Base-by-base conservation (phyloP, 495 filamentous ascomycete genomes). In the Amniculicola lignicola region DNA sequence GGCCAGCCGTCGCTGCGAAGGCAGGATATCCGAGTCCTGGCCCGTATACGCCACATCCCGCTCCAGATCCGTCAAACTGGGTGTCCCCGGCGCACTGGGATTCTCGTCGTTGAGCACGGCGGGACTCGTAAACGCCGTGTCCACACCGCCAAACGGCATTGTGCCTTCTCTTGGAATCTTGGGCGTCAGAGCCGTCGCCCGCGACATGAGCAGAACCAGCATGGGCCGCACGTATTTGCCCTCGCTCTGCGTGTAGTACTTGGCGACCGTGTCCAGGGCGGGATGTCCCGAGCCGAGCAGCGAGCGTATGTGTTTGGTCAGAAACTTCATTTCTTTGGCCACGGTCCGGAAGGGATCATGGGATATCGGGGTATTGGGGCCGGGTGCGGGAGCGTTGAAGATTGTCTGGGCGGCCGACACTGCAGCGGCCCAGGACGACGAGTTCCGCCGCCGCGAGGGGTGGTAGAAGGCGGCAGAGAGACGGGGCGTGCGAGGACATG, bases 191-290 rank as follows among this genome's bases (percentile, higher is more conserved):
- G 88, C 83, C 1, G 90, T 96, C 0, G 93, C 93, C 64, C 89
- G 82, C 33, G 91, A 91, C 93, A 98, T 96, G 50, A 98, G 82
- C 42, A 98, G 79, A 23, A 98, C 88, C 44, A 98, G 82, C 67
- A 96, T 79, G 2, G 93, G 93, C 57, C 93, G 87, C 59, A 97
- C 86, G 69, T 96, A 94, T 71, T 98, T 98, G 46, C 93, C 93
- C 71, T 96, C 90, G 45, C 86, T 86, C 62, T 88, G 84, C n/a
- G 93, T 95, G 67, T 98, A 98, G 77, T 98, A 97, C 69, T 97
- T 98, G 24, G 94, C 89, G 14, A 94, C 90, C 44, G 86, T 92
- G 66, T 98, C 94, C 35, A 98, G 77, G 16, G 89, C 87, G 4
- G 92, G 94, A 69, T 96, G 91, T 1, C 91, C 90, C 0, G 91